Conservation (phyloP, 2,329 filamentous ascomycete genomes). For the Coniochaeta sp. region DNA sequence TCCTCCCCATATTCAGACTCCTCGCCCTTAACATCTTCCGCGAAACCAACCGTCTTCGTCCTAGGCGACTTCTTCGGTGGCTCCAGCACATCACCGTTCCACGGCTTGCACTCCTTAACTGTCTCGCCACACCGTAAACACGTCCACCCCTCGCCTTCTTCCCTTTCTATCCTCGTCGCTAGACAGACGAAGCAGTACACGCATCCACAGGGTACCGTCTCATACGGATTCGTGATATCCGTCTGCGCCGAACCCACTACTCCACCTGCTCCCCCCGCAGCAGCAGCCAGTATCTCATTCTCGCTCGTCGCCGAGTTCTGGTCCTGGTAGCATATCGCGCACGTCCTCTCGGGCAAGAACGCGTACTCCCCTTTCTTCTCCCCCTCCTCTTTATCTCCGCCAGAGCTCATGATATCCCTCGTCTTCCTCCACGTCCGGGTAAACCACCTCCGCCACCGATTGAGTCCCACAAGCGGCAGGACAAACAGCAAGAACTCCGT, state of each 20-base stretch:
- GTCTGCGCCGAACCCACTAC: conserved; percentile 84
- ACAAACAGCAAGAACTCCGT: conserved; percentile 98
- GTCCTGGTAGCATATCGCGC: conserved; percentile 93
- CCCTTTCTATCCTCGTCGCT: conserved; percentile 80
- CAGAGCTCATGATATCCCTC: conserved; percentile 53
- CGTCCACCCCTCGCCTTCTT: conserved; percentile 90
- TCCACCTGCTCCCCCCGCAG: conserved; percentile 62
- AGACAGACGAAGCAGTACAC: conserved; percentile 95
- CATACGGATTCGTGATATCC: conserved; percentile 94
- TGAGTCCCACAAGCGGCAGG: conserved; percentile 91
- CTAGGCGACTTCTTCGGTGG: conserved; percentile 32
- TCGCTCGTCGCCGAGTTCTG: conserved; percentile 74
- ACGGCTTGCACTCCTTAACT: conserved; percentile 81
- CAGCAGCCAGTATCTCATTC: conserved; percentile 62
- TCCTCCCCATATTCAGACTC: conserved; percentile 14
- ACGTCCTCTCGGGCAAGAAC: conserved; percentile 88
- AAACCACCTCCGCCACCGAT: conserved; percentile 88
- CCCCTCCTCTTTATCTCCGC: conserved; percentile 24
- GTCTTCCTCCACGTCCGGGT: conserved; percentile 77
- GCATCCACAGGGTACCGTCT: conserved; percentile 81
- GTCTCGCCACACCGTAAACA: conserved; percentile 83
- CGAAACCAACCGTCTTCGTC: conserved; percentile 56
- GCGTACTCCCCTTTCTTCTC: conserved; percentile 65
- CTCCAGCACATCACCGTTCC: conserved; percentile 82
- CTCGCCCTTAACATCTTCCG: conserved; percentile 40